A percentile compares a stretch with the other conserved stretches of the same genome.
Evolutionary conservation across 352 stramenopile genomes (phyloP).

Genomic region (Globisporangium camurandrum): DNA sequence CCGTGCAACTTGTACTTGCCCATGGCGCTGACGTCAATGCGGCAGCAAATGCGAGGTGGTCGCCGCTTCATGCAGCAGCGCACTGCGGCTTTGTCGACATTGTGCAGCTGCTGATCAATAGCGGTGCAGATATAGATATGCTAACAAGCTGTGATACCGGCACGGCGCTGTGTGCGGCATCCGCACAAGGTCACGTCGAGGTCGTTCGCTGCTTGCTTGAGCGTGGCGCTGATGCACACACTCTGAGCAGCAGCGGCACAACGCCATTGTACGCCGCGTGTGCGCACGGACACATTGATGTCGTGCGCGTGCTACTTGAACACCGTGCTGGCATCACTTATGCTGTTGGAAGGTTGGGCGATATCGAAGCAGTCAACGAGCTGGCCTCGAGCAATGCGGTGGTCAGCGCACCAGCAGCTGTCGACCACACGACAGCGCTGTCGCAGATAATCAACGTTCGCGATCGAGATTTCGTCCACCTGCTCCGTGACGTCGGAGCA

Average conservation of each 20-base stretch:
- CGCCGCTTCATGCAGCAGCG: background rate
- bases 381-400: background rate
- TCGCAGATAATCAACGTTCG: background rate
- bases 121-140: background rate
- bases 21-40: background rate
- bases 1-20: background rate
- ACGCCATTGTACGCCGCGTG: background rate
- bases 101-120: background rate
- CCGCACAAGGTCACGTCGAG: background rate
- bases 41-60: background rate
- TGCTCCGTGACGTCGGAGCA: background rate
- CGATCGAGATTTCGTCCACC: background rate
- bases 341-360: background rate
- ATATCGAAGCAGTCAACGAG: slow-evolving; percentile 1
- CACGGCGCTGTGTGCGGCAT: background rate
- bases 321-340: background rate
- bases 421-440: background rate
- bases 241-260: background rate
- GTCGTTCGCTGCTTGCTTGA: background rate
- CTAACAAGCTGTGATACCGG: background rate
- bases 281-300: background rate
- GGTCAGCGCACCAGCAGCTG: background rate
- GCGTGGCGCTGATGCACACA: background rate
- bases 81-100: background rate
- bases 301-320: background rate